These are phyloP conservation scores for Triticum turgidum DNA, from an alignment of 176 grass and related monocot species.

Conservation along the genomic window DNA sequence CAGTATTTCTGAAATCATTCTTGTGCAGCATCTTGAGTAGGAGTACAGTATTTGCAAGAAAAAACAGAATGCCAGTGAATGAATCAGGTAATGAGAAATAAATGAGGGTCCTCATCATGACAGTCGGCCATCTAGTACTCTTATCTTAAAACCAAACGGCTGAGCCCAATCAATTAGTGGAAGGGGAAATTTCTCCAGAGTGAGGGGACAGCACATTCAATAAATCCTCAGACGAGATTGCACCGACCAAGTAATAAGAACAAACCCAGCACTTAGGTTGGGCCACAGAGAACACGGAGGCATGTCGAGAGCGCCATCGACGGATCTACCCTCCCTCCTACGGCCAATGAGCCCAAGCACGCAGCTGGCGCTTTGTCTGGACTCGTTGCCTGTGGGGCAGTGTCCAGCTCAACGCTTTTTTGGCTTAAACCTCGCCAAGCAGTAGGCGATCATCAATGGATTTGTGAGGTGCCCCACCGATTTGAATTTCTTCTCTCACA, in stretches of 20 bases:
- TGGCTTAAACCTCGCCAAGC: slow-evolving; percentile 1
- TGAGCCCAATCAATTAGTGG: not conserved
- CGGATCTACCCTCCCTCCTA: not conserved
- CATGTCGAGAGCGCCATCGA: not conserved
- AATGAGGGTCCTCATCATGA: not conserved
- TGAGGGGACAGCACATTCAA: not conserved
- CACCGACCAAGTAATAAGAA: not conserved
- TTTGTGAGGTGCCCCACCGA: not conserved
- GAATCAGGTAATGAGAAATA: not conserved
- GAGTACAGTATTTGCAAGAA: not conserved
- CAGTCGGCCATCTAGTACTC: no score
- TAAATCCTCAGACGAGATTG: not conserved
- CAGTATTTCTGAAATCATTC: not conserved
- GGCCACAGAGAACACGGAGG: not conserved
- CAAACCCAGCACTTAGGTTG: not conserved
- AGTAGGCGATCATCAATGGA: not conserved
- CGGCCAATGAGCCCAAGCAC: slow-evolving; percentile 17
- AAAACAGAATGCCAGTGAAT: not conserved
- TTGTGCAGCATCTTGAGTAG: not conserved
- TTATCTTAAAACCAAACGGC: no score
- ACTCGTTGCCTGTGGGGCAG: slow-evolving; percentile 12
- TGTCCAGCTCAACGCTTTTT: slow-evolving; percentile 25
- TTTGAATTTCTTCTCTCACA: not conserved
- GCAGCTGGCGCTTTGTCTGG: not conserved
- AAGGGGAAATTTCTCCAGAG: not conserved